These are phyloP conservation scores for Linnemannia exigua DNA, from an alignment of 192 early-diverging fungal genomes.

Conservation along the genomic window DNA sequence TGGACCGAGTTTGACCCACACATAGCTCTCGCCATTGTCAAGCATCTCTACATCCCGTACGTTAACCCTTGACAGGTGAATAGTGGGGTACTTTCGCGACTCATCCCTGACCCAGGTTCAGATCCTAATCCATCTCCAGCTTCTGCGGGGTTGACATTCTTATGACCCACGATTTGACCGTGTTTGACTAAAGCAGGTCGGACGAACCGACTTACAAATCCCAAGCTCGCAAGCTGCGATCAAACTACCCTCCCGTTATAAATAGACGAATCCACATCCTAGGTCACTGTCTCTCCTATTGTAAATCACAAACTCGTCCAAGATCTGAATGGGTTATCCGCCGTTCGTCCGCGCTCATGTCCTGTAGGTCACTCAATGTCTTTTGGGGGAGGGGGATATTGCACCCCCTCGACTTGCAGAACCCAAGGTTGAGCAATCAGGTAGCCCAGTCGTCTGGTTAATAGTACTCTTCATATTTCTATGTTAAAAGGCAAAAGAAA, in stretches of 20 bases:
- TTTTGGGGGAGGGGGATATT: too few species aligned
- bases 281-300: background rate
- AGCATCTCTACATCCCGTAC: background rate
- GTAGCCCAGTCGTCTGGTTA: too few species aligned
- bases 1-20: slow-evolving; percentile 1
- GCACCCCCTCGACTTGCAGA: too few species aligned
- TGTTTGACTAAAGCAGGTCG: background rate
- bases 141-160: background rate
- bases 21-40: background rate
- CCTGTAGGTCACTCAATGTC: background rate
- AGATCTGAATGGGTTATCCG: background rate
- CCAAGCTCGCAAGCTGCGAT: background rate
- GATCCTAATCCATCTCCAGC: too few species aligned
- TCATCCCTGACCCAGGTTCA: background rate
- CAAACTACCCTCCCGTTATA: background rate
- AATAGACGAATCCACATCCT: background rate
- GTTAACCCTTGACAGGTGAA: background rate
- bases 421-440: too few species aligned
- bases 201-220: background rate
- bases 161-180: background rate
- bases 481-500: too few species aligned
- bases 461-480: too few species aligned
- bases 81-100: background rate
- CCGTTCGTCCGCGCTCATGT: background rate
- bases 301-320: background rate